Percentiles rank a stretch among this genome's conserved stretches.
Conservation (phyloP, 768 basidiomycete species). For the Cystofilobasidium bisporidii region DNA sequence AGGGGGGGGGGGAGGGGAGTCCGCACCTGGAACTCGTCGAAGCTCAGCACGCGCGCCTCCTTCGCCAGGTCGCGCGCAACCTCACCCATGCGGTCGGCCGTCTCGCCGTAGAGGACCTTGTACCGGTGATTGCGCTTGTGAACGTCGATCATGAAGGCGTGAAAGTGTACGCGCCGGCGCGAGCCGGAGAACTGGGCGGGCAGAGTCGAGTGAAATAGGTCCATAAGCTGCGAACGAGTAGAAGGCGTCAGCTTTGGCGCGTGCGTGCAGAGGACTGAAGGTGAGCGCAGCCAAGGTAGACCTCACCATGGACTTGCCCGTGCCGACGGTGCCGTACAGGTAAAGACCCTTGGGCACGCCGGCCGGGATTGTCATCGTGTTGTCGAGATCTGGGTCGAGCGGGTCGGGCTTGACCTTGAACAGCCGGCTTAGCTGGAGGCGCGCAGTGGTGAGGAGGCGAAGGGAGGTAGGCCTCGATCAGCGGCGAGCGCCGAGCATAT, state of each 20-base stretch:
- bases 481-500: conserved; percentile 21
- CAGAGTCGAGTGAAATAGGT: conserved; percentile 81
- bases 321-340: conserved; percentile 91
- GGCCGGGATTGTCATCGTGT: conserved; percentile 42
- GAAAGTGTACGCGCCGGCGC: conserved; percentile 82
- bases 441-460: conserved; percentile 25
- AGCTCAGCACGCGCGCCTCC: conserved; percentile 78
- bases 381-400: conserved; percentile 19
- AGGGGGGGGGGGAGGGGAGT: too few species aligned
- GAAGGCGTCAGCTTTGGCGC: background rate
- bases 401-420: conserved; percentile 31
- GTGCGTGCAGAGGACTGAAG: background rate
- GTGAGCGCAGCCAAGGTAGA: background rate
- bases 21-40: conserved; percentile 92
- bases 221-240: conserved; percentile 77
- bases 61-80: conserved; percentile 78
- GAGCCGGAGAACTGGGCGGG: conserved; percentile 33
- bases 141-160: conserved; percentile 98
- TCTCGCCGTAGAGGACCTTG: conserved; percentile 59
- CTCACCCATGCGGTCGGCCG: conserved; percentile 66
- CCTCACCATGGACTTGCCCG: conserved; percentile 42
- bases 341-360: conserved; percentile 77
- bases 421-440: conserved; percentile 33
- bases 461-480: conserved; percentile 20
- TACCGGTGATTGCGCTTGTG: conserved; percentile 82